Base-by-base conservation (phyloP, 2,329 filamentous ascomycete species). In the Verticillium nubilum region DNA sequence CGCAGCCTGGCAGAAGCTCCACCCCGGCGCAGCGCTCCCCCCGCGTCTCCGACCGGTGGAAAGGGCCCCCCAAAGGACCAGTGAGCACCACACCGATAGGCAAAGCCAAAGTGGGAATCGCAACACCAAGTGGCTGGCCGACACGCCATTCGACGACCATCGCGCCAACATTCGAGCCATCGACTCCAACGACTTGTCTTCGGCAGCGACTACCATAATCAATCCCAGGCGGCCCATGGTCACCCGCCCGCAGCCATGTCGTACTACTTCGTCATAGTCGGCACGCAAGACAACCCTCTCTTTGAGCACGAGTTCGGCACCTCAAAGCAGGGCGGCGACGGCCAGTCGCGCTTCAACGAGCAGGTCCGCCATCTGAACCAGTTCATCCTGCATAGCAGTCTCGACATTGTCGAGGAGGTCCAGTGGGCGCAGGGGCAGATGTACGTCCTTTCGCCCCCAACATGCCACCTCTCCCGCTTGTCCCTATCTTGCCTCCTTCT, bases 271-370 rank as follows among this genome's bases (percentile, higher is more conserved):
- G 91, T 91, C 71, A 97, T 99, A 67, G 86, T 99, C 74, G 95
- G 93, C 71, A 96, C 92, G 25, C 91, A 92, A 68, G 95, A 99
- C 80, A 96, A 94, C 72, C 94, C 95, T 33, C 85, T 99, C 66
- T 99, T 98, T 78, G 94, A 96, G 78, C 86, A 96, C 76, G 93
- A 97, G 72, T 99, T 99, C 73, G 95, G 95, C 68, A 97, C 94
- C 42, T 96, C 92, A 47, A 97, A 97, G 76, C 89, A 92, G 68
- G 93, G 94, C 77, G 94, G 94, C 72, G 95, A 98, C 80, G 95
- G 95, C 67, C 82, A 92, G 72, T 85, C 94, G 62, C 90, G 91
- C 70, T 98, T 97, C 80, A 86, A 85, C 60, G 91, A 96, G 65
- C 88, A 96, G 69, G 90, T 94, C 58, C 87, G 91, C 64, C 91